Evolutionary conservation across 495 filamentous ascomycete genomes (phyloP), one percentile per base, ranked within the genome.

Genomic region (Cercophora samala): DNA sequence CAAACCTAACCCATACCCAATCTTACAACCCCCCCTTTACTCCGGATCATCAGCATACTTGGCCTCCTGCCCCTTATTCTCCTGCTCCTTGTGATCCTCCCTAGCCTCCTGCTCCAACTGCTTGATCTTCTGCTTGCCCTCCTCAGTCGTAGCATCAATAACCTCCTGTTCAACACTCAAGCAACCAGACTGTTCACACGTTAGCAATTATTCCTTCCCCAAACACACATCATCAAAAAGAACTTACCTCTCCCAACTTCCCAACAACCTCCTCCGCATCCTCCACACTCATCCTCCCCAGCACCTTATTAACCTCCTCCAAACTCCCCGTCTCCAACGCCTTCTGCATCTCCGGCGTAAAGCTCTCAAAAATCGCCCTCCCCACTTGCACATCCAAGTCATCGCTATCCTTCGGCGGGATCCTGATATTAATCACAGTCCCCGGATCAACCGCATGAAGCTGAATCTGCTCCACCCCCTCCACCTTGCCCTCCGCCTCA

Each of bases 401-500:
- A 13, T 85, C 80, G 71, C 87, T 91, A 58, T 84, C 80, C 17
- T 80, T 74, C 13, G 91, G 87, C 51, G 89, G 89, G 15, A 97
- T 88, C 51, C 79, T 85, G 78, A 99, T 97, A 77, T 91, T 93
- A 73, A 99, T 98, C 61, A 89, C 88, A 2, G 95, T 97, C 65
- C 90, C 91, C 15, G 94, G 93, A 72, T 98, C 93, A 23, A 98
- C 93, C 18, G 95, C 93, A 75, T 99, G 95, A 23, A 99, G 83
- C 79, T 99, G 95, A 71, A 99, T 98, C 75, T 97, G 94, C 81
- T 98, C 94, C n/a, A 96, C 91, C 11, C 89, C 91, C 37, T 80
- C 85, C 3, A 69, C 71, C 29, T 74, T 79, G 13, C 82, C 85
- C 17, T 87, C 87, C 42, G 83, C 87, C 62, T 87, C 87, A 19